Evolutionary conservation across 2,329 filamentous ascomycete species (phyloP).

Genomic region (Diaporthe helianthi): DNA sequence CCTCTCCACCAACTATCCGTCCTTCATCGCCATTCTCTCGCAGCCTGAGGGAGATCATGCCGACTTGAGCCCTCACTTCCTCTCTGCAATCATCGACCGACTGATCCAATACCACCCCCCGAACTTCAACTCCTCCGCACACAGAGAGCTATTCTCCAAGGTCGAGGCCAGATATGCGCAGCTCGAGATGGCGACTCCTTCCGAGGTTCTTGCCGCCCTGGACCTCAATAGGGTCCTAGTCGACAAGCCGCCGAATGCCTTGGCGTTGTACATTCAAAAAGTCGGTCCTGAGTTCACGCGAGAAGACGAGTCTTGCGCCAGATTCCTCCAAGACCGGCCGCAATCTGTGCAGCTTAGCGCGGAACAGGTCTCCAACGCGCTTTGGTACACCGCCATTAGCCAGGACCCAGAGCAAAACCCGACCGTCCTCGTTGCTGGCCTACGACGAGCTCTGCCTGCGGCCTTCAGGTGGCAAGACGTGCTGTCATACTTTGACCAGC

Average conservation of each 20-base stretch:
- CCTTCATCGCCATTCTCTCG: conserved; percentile 79
- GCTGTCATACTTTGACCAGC: conserved; percentile 80
- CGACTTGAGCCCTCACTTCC: conserved; percentile 71
- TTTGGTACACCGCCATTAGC: conserved; percentile 72
- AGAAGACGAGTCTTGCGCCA: conserved; percentile 71
- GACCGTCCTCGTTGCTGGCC: conserved; percentile 64
- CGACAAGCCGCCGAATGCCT: conserved; percentile 60
- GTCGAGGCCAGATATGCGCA: conserved; percentile 72
- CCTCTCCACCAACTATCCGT: conserved; percentile 77
- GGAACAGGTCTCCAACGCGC: conserved; percentile 80
- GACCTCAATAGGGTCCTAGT: conserved; percentile 72
- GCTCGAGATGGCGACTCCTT: conserved; percentile 69
- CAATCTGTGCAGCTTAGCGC: conserved; percentile 72
- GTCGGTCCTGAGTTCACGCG: conserved; percentile 77
- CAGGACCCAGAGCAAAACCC: conserved; percentile 62
- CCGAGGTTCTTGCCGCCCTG: conserved; percentile 73
- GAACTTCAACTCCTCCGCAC: conserved; percentile 79
- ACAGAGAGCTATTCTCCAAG: conserved; percentile 72
- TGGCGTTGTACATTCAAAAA: conserved; percentile 74
- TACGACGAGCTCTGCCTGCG: conserved; percentile 67
- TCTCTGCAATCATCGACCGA: conserved; percentile 83
- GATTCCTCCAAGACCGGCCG: conserved; percentile 60
- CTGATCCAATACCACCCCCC: conserved; percentile 87
- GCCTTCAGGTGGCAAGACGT: conserved; percentile 76
- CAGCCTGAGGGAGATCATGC: conserved; percentile 69